Evolutionary conservation across 495 filamentous ascomycete genomes (phyloP), one percentile per base, ranked within the genome.

Genomic region (Zalerion maritima): DNA sequence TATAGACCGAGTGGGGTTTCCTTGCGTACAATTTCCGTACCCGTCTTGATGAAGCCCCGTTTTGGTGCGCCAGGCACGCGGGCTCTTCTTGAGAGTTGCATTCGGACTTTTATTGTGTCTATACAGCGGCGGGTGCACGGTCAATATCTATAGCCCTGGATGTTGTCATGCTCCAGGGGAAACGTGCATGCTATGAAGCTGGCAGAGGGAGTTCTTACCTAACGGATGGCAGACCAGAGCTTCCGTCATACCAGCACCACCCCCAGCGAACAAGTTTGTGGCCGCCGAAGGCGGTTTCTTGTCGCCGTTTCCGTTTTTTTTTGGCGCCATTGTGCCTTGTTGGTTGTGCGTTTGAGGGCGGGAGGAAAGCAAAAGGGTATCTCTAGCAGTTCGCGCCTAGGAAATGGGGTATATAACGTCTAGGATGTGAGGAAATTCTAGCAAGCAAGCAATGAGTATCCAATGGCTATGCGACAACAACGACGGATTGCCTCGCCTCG

Each of bases 171-270:
- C 12, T 12, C 5, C 5, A 17, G 31, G 32, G 37, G 28, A 34
- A 32, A 18, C 9, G 26, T 13, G 34, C 28, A 22, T 30, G 34
- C 22, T 14, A 34, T 43, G 12, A 28, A 36, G 34, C 38, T 35
- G 26, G n/a, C 4, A 26, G 24, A 18, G 11, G 26, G 13, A 36
- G n/a, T 6, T 54, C 67, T 38, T 67, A 91, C 82, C 82, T 18
- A 99, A 67, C 34, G 91, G 91, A 63, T 99, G 91, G 57, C 91
- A 99, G 35, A 70, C 83, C 28, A 99, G 73, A 16, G 91, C 91
- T 60, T 99, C 91, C 81, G 94, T 96, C 83, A 96, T 93, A 48
- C 91, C 91, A 30, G 91, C 91, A 47, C 83, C 86, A 49, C 91
- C 91, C 49, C 91, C 91, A 58, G 91, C 87, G 49, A 97, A 93